Percentiles rank a stretch among this genome's conserved stretches.
Evolutionary conservation across 768 basidiomycete species (phyloP).

Genomic region (Tricholoma terreum): DNA sequence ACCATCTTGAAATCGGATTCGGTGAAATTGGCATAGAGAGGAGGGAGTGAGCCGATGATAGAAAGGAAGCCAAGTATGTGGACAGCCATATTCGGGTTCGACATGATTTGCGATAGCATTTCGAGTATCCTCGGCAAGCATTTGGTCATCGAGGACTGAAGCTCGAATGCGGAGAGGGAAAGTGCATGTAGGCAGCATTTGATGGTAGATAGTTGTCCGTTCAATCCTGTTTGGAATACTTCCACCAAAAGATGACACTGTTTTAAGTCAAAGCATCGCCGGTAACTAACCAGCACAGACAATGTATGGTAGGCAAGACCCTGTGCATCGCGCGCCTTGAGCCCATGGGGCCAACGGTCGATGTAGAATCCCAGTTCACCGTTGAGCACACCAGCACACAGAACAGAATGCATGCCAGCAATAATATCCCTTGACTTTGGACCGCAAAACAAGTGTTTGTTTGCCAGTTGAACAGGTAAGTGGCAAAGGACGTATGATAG

Average conservation of each 20-base stretch:
- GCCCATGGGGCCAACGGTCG: constrained; percentile 54
- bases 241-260: constrained; percentile 71
- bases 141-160: constrained; percentile 78
- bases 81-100: constrained; percentile 88
- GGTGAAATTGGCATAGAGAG: constrained; percentile 86
- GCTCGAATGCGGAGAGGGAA: constrained; percentile 82
- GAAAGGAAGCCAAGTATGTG: constrained; percentile 92
- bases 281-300: constrained; percentile 85
- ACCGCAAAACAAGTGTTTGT: constrained; percentile 97
- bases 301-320: constrained; percentile 86
- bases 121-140: constrained; percentile 77
- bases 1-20: constrained; percentile 90
- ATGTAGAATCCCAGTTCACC: constrained; percentile 55
- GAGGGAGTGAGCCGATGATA: constrained; percentile 77
- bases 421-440: constrained; percentile 69
- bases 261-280: constrained; percentile 67
- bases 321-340: constrained; percentile 80
- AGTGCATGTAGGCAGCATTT: constrained; percentile 90
- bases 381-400: constrained; percentile 65
- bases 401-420: constrained; percentile 53
- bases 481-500: constrained; percentile 90
- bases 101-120: constrained; percentile 91
- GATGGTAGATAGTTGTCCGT: constrained; percentile 70
- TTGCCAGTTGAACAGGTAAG: constrained; percentile 85
- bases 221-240: constrained; percentile 65